phyloP scores from a whole-genome alignment of 495 filamentous ascomycete species.

The Venustampulla echinocandica region DNA sequence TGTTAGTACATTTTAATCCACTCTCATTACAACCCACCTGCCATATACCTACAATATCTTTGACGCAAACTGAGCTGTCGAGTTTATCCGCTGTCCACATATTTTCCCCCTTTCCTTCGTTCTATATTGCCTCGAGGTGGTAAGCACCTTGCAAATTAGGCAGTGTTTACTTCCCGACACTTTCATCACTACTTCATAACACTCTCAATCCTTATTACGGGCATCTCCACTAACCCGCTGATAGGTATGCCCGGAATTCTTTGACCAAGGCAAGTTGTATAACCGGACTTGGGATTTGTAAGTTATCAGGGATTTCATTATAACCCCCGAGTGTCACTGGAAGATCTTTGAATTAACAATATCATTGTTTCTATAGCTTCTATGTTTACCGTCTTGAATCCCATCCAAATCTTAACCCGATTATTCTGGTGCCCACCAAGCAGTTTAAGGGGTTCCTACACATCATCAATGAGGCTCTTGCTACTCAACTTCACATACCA shows the following conservation, averaged over 20 bases:
- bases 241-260: slow-evolving; percentile 40
- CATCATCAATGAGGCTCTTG: slow-evolving; percentile 47
- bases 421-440: slow-evolving; percentile 53
- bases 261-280: slow-evolving; percentile 50
- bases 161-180: neutral
- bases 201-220: neutral
- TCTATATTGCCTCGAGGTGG: too few species aligned
- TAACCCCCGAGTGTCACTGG: too few species aligned
- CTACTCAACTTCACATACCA: slow-evolving; percentile 42
- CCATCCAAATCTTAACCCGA: slow-evolving; percentile 33
- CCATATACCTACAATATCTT: too few species aligned
- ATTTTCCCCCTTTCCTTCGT: too few species aligned
- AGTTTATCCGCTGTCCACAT: too few species aligned
- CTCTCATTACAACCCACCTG: too few species aligned
- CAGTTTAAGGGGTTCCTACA: slow-evolving; percentile 53
- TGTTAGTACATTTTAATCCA: too few species aligned
- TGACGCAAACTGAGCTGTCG: too few species aligned
- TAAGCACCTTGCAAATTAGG: too few species aligned
- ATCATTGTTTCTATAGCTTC: too few species aligned
- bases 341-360: too few species aligned
- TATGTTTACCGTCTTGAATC: slow-evolving; percentile 48
- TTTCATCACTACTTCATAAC: neutral
- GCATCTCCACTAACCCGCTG: slow-evolving; percentile 10
- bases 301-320: too few species aligned
- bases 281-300: slow-evolving; percentile 66